Conservation (phyloP, 75 land plant genomes). For the Ceratopteris richardii region DNA sequence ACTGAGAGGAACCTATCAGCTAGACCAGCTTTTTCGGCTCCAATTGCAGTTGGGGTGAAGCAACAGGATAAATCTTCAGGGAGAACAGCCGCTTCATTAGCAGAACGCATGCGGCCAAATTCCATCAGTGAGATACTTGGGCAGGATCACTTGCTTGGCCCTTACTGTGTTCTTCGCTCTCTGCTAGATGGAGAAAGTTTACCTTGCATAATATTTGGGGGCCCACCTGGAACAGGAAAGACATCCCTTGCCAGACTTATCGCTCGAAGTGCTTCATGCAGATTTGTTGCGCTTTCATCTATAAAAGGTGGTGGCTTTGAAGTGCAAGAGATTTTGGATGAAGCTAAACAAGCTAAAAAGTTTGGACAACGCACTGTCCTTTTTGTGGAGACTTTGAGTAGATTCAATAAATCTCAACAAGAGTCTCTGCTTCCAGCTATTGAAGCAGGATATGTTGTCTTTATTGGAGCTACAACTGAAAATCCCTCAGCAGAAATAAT, state of each 20-base stretch:
- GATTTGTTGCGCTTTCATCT: conserved; percentile 59
- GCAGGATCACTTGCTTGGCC: conserved; percentile 67
- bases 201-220: conserved; percentile 53
- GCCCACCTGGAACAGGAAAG: conserved; percentile 61
- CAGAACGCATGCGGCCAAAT: conserved; percentile 79
- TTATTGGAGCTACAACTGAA: conserved; percentile 90
- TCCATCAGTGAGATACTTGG: conserved; percentile 61
- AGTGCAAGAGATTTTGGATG: conserved; percentile 64
- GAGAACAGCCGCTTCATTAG: conserved; percentile 16
- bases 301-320: conserved; percentile 48
- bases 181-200: conserved; percentile 21
- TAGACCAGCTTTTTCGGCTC: background rate
- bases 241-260: conserved; percentile 48
- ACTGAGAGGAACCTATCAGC: background rate
- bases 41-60: background rate
- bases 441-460: conserved; percentile 78
- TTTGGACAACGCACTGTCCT: conserved; percentile 50
- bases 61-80: background rate
- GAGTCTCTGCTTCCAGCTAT: conserved; percentile 83
- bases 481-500: conserved; percentile 85
- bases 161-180: conserved; percentile 32
- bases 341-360: conserved; percentile 35
- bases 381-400: conserved; percentile 82
- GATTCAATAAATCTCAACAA: conserved; percentile 77
- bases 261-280: conserved; percentile 27